phyloP scores from a whole-genome alignment of 2,329 filamentous ascomycete species.

The Thelonectria rubi region DNA sequence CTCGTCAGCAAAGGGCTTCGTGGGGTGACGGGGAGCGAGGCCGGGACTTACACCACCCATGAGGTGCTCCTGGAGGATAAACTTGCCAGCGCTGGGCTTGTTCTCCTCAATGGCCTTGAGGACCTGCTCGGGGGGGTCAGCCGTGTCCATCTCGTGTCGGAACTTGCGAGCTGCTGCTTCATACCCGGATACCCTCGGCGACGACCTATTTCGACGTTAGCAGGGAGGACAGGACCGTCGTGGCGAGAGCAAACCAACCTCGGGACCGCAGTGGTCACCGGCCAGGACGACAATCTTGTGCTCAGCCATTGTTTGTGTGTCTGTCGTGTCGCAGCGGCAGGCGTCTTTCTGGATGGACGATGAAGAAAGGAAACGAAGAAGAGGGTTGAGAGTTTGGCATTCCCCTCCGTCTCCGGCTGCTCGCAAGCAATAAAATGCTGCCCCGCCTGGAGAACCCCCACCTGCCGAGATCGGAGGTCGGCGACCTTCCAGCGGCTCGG shows the following conservation, averaged over 20 bases:
- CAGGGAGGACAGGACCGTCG: constrained; percentile 10
- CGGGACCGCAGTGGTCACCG: constrained; percentile 86
- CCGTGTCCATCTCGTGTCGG: background rate
- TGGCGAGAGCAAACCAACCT: constrained; percentile 62
- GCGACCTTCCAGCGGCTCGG: constrained; percentile 31
- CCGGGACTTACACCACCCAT: constrained; percentile 80
- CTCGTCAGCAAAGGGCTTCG: constrained; percentile 2
- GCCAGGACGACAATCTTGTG: constrained; percentile 84
- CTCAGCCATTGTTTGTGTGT: constrained; percentile 63
- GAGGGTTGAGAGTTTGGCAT: constrained; percentile 18
- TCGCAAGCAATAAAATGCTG: constrained; percentile 25
- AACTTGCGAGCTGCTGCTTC: background rate
- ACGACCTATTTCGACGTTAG: constrained; percentile 65
- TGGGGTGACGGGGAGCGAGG: background rate
- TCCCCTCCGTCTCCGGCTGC: constrained; percentile 4
- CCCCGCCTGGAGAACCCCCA: constrained; percentile 44
- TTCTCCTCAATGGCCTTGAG: constrained; percentile 80
- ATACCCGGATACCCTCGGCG: constrained; percentile 84
- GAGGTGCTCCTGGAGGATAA: constrained; percentile 90
- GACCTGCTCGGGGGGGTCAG: constrained; percentile 60
- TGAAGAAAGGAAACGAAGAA: constrained; percentile 16
- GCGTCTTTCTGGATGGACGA: background rate
- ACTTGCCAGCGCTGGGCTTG: constrained; percentile 74
- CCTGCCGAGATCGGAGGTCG: constrained; percentile 51
- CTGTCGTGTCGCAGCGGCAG: background rate